Evolutionary conservation across 805 yeast species (phyloP), one percentile per base, ranked within the genome.

Genomic region (Cyberlindnera sargentensis): DNA sequence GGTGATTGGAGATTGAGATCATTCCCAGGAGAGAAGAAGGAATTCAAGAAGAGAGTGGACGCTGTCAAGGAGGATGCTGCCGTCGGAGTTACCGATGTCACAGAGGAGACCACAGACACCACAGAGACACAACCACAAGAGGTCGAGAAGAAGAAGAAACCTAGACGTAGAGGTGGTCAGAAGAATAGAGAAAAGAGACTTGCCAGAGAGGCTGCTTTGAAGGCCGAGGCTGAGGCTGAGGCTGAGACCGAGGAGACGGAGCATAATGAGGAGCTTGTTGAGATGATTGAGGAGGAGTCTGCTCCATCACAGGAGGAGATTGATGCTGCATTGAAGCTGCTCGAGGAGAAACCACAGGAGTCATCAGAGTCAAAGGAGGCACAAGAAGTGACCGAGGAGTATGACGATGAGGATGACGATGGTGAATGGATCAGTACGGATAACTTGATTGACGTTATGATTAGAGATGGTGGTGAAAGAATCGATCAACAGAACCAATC

Each of bases 371-470:
- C 44, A 25, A 26, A 8, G 7, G 25, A 35, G 10, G 26, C 35
- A 2, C 53, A 49, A n/a, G 60, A 54, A 6, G 46, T 56, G 2
- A 49, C 51, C 3, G 64, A 61, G 11, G 63, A 57, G 8, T 64
- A 57, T 7, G 81, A 76, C 36, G 84, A 74, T 23, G 76, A 72
- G 29, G 82, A 81, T 37, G 90, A 80, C 43, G 91, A 84, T 44
- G 89, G 86, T 34, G 96, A 85, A 48, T 93, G 99, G 99, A 93
- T 93, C 53, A 86, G 95, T 0, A 84, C 93, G 3, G 95, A 85
- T 3, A 93, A 89, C 55, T 64, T 93, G 30, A 69, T 76, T 34
- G 87, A 83, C 53, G 79, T 78, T 42, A 72, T 86, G 59, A 61
- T 80, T 34, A 82, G 80, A 58, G 91, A 87, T 55, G 75, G 71